These are phyloP conservation scores for Triangularia verruculosa DNA, from an alignment of 2,329 filamentous ascomycete genomes.

Conservation along the genomic window DNA sequence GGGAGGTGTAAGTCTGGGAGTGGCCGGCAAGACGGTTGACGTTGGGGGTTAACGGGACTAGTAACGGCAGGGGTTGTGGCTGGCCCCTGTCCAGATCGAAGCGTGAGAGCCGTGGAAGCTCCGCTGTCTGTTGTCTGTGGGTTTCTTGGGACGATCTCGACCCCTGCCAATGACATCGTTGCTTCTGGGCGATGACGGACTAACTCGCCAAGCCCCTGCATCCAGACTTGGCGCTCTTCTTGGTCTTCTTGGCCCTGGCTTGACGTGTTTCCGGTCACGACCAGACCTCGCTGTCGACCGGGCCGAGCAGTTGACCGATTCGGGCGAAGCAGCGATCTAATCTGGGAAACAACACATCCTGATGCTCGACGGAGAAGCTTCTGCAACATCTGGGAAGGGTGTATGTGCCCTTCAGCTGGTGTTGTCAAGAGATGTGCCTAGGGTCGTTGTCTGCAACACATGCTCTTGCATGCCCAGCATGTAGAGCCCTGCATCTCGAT, in stretches of 20 bases:
- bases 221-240: slow-evolving; percentile 8
- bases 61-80: slow-evolving; percentile 2
- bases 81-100: neutral
- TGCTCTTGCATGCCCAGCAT: neutral
- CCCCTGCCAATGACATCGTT: slow-evolving; percentile 28
- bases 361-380: neutral
- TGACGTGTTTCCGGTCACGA: slow-evolving; percentile 13
- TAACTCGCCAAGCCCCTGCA: slow-evolving; percentile 16
- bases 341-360: slow-evolving; percentile 11
- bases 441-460: slow-evolving; percentile 1
- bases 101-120: neutral
- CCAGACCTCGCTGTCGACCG: slow-evolving; percentile 16
- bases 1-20: slow-evolving; percentile 1
- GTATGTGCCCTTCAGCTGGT: slow-evolving; percentile 4
- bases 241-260: slow-evolving; percentile 9
- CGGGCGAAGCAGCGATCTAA: slow-evolving; percentile 13
- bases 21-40: neutral
- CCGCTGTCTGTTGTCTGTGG: slow-evolving; percentile 1
- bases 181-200: slow-evolving; percentile 19
- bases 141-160: neutral
- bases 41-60: neutral
- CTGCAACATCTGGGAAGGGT: neutral
- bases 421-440: neutral
- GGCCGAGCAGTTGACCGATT: slow-evolving; percentile 11
- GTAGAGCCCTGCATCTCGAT: slow-evolving; percentile 7